Percentiles rank a stretch among this genome's conserved stretches.
phyloP scores from a whole-genome alignment of 2,329 filamentous ascomycete species.

The Diaporthe ampelina region DNA sequence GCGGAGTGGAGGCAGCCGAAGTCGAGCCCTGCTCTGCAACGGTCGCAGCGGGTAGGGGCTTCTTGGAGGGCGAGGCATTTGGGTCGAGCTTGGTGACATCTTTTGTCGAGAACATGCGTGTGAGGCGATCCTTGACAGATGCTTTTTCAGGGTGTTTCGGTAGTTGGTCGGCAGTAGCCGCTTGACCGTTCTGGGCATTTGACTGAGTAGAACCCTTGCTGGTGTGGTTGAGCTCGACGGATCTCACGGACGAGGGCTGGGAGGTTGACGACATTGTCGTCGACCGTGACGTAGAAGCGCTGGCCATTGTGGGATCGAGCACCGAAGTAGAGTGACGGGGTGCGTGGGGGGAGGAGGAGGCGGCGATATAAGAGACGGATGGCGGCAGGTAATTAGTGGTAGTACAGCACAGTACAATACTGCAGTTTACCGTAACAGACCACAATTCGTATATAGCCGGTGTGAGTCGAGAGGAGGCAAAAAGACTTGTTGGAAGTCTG shows the following conservation, averaged over 20 bases:
- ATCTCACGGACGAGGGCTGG: conserved; percentile 65
- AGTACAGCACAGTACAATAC: neutral
- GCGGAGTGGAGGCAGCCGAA: conserved; percentile 49
- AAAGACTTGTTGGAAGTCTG: neutral
- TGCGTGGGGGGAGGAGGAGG: conserved; percentile 4
- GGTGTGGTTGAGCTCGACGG: conserved; percentile 59
- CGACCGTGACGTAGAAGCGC: conserved; percentile 49
- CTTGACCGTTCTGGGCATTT: conserved; percentile 55
- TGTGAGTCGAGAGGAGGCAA: conserved; percentile 18
- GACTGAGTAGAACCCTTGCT: conserved; percentile 57
- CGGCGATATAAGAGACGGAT: conserved; percentile 19
- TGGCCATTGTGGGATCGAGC: conserved; percentile 49
- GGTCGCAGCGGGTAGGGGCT: conserved; percentile 33
- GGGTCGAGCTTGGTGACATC: conserved; percentile 56
- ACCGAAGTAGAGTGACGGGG: conserved; percentile 15
- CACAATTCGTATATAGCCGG: neutral
- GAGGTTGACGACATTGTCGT: conserved; percentile 61
- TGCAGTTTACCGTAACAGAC: neutral
- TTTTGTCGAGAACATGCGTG: conserved; percentile 75
- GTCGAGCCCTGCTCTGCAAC: conserved; percentile 44
- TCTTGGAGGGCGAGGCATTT: conserved; percentile 38
- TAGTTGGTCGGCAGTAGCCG: conserved; percentile 49
- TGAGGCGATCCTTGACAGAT: conserved; percentile 74
- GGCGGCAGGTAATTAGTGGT: conserved; percentile 4
- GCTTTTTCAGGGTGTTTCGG: conserved; percentile 65